A percentile compares a stretch with the other conserved stretches of the same genome.
Conservation (phyloP, 306 rosid genomes). For the Ammopiptanthus mongolicus region DNA sequence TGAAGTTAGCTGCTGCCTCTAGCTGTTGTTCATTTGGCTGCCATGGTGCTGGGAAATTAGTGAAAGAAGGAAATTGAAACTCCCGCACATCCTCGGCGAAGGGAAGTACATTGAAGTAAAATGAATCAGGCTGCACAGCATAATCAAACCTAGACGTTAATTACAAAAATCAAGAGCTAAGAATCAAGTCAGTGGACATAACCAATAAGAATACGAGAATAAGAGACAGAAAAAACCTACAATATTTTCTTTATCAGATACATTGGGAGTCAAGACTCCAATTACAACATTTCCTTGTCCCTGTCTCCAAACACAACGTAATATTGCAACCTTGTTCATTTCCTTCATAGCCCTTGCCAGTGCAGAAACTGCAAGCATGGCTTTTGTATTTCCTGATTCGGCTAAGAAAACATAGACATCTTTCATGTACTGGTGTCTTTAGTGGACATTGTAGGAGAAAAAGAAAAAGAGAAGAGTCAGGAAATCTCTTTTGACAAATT, state of each 20-base stretch:
- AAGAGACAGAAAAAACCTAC: constrained; percentile 38
- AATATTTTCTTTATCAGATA: constrained; percentile 54
- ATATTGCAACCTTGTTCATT: constrained; percentile 72
- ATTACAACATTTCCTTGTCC: constrained; percentile 66
- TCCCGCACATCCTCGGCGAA: constrained; percentile 90
- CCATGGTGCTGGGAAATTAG: constrained; percentile 51
- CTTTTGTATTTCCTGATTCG: constrained; percentile 61
- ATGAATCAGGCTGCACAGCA: constrained; percentile 76
- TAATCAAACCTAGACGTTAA: constrained; percentile 16
- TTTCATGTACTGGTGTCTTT: constrained; percentile 82
- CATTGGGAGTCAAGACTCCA: constrained; percentile 79
- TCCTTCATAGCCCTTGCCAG: constrained; percentile 91
- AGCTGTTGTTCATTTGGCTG: constrained; percentile 73
- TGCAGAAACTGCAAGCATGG: constrained; percentile 73
- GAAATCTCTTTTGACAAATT: constrained; percentile 1
- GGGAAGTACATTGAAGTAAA: constrained; percentile 81
- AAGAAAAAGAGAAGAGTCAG: constrained; percentile 7
- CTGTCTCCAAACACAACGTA: constrained; percentile 90
- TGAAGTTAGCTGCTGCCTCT: constrained; percentile 72
- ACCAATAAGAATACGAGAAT: neutral
- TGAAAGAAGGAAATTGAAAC: constrained; percentile 78
- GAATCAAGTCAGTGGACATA: constrained; percentile 1
- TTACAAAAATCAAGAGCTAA: constrained; percentile 3
- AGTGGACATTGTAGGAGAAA: constrained; percentile 14
- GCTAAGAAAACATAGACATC: constrained; percentile 72